Percentiles rank a stretch among this genome's conserved stretches.
These are phyloP conservation scores for Magnaporthales sp. DNA, from an alignment of 2,329 filamentous ascomycete species.

Conservation along the genomic window DNA sequence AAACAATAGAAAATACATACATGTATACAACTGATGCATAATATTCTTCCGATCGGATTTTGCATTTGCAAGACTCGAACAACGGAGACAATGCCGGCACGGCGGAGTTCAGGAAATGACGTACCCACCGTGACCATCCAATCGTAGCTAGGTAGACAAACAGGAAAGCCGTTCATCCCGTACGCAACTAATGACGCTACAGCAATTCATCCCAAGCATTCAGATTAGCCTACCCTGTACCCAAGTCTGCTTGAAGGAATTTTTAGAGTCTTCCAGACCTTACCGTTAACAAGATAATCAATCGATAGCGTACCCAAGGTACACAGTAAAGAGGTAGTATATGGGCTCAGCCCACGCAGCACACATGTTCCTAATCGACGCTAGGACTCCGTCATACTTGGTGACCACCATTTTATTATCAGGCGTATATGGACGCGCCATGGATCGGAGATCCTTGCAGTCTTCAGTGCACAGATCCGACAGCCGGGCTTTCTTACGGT, in stretches of 20 bases:
- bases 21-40: not conserved
- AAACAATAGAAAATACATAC: no score
- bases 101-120: not conserved
- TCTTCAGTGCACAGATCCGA: no score
- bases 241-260: not conserved
- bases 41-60: not conserved
- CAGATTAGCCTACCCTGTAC: not conserved
- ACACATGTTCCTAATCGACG: not conserved
- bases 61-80: not conserved
- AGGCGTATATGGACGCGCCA: no score
- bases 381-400: no score
- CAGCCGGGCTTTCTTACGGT: no score
- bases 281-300: not conserved
- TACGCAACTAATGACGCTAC: no score
- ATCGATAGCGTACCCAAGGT: not conserved
- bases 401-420: no score
- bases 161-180: no score
- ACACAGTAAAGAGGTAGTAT: not conserved
- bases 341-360: not conserved
- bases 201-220: not conserved
- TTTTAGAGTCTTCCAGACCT: not conserved
- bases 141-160: not conserved
- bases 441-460: no score
- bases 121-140: not conserved
- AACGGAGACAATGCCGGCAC: not conserved